Conservation (phyloP, 768 basidiomycete genomes). For the Amanita muscaria region DNA sequence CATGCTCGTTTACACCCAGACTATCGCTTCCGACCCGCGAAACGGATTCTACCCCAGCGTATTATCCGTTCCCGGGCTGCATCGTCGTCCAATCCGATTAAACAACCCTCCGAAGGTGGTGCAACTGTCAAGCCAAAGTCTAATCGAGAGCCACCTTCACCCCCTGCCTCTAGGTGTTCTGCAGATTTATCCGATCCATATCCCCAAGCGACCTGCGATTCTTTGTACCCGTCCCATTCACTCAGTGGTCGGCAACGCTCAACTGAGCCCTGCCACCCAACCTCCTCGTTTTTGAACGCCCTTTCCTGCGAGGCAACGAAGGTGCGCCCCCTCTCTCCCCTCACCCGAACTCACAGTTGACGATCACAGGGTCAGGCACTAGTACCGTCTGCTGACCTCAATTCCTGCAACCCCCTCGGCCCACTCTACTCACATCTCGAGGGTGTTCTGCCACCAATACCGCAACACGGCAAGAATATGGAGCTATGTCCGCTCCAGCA, state of each 20-base stretch:
- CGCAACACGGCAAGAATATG: neutral
- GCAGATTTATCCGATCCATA: no score
- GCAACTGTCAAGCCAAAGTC: neutral
- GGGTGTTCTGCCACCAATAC: neutral
- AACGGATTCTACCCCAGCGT: conserved; percentile 11
- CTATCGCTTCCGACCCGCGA: conserved; percentile 56
- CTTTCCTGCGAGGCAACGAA: no score
- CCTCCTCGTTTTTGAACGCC: no score
- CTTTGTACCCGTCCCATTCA: no score
- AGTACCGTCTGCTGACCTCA: neutral
- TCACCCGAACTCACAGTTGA: no score
- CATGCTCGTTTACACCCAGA: conserved; percentile 51
- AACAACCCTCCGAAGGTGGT: neutral
- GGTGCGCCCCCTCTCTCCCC: no score
- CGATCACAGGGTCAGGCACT: neutral
- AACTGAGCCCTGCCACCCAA: no score
- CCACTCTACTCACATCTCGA: neutral
- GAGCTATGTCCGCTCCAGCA: neutral
- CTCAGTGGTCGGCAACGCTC: no score
- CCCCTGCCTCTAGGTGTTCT: no score
- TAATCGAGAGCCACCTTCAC: no score
- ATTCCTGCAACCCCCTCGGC: neutral
- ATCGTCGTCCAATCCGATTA: neutral
- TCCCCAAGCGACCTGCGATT: no score
- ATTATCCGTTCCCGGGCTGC: neutral